Percentiles rank a stretch among this genome's conserved stretches.
phyloP scores from a whole-genome alignment of 192 early-diverging fungal genomes.

The Backusella mclennaniae region DNA sequence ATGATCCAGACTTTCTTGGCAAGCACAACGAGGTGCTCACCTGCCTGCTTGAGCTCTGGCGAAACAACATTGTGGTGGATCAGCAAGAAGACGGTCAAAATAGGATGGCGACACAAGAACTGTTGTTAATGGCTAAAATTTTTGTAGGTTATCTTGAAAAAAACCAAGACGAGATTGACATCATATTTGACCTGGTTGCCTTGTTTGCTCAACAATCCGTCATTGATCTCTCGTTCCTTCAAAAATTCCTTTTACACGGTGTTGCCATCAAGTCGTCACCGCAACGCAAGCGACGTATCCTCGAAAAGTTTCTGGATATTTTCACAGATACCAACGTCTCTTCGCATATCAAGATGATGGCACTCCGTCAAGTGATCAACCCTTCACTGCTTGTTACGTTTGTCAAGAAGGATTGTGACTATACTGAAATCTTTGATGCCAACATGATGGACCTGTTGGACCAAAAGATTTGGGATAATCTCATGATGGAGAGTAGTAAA shows the following conservation, averaged over 20 bases:
- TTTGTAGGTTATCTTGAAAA: slow-evolving; percentile 65
- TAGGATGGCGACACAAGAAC: slow-evolving; percentile 42
- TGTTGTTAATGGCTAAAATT: slow-evolving; percentile 68
- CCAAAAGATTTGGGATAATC: slow-evolving; percentile 56
- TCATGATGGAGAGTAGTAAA: slow-evolving; percentile 47
- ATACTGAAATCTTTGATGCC: slow-evolving; percentile 55
- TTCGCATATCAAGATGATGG: slow-evolving; percentile 66
- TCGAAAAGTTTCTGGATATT: slow-evolving; percentile 72
- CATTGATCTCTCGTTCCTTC: slow-evolving; percentile 61
- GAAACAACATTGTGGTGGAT: slow-evolving; percentile 30
- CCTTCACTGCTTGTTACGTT: slow-evolving; percentile 79
- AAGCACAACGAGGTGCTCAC: slow-evolving; percentile 47
- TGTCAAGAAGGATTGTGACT: slow-evolving; percentile 42
- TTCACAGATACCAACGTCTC: slow-evolving; percentile 60
- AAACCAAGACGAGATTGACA: slow-evolving; percentile 61
- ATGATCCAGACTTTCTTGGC: slow-evolving; percentile 50
- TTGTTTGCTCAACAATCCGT: slow-evolving; percentile 68
- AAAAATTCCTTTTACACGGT: slow-evolving; percentile 68
- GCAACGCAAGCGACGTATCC: slow-evolving; percentile 61
- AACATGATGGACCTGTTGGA: slow-evolving; percentile 64
- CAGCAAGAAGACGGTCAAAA: slow-evolving; percentile 37
- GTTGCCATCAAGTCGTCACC: slow-evolving; percentile 53
- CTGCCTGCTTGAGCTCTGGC: slow-evolving; percentile 51
- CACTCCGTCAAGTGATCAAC: slow-evolving; percentile 80
- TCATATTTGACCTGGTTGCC: slow-evolving; percentile 74